Base-by-base conservation (phyloP, 2,329 filamentous ascomycete species). In the Neofusicoccum sp. region DNA sequence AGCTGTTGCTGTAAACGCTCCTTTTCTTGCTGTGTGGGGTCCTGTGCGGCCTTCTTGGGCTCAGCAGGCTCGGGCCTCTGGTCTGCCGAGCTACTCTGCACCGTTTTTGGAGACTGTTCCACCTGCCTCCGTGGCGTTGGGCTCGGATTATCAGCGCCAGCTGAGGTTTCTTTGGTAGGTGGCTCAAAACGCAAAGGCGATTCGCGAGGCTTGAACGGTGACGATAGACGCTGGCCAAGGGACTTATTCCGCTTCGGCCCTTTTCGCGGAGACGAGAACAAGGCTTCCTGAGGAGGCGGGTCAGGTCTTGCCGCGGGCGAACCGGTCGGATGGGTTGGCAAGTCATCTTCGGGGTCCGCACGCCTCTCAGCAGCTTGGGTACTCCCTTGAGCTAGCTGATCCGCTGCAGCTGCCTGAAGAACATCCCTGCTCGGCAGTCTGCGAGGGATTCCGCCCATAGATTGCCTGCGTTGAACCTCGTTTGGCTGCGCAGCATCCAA, bases 1-100 rank as follows among this genome's bases (percentile, higher is more conserved):
- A 75, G 16, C 58, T 72, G 67, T n/a, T 65, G 65, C 48, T 67
- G 58, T 2, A 76, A 63, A 30, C 57, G 64, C 20, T 66, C 66
- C 51, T 67, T 74, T 49, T 75, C 71, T 43, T 67, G 69, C 34
- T 40, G 49, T 11, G 43, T 61, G 16, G 51, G 53, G 31, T 51
- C 60, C 38, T 12, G 12, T 16, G 16, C 60, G 14, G 44, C 6
- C 20, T 38, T 40, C 14, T 7, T 57, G 4, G 49, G 28, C 28
- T 31, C 16, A n/a, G 2, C 67, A 16, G 67, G 66, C 59, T 72
- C 65, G 14, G 62, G 65, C 47, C 63, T 56, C 12, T 40, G 38
- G n/a, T 45, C 44, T 16, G 12, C 30, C 6, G 3, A 16, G 33
- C 33, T 14, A 31, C 20, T 12, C 9, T 33, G 43, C 24, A 30